Conservation (phyloP, 768 basidiomycete species). For the Serpula lacrymans region DNA sequence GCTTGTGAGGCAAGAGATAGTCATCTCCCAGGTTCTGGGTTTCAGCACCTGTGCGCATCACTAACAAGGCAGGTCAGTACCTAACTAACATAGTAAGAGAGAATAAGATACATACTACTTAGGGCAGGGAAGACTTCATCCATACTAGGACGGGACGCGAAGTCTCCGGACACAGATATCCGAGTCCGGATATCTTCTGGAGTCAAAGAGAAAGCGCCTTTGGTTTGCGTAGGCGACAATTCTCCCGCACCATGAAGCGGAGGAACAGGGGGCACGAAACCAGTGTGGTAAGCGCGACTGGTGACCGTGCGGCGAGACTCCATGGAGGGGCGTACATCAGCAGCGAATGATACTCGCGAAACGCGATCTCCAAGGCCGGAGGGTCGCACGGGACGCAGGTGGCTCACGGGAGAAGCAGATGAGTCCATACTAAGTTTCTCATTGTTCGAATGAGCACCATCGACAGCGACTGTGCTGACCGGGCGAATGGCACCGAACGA, state of each 20-base stretch:
- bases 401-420: conserved; percentile 31
- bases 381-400: conserved; percentile 51
- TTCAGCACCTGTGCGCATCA: conserved; percentile 65
- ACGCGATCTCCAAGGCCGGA: conserved; percentile 47
- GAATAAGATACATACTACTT: conserved; percentile 43
- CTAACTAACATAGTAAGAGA: not conserved
- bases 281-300: conserved; percentile 42
- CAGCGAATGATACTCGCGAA: conserved; percentile 69
- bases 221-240: conserved; percentile 43
- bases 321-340: conserved; percentile 46
- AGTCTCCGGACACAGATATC: conserved; percentile 35
- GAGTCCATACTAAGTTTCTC: conserved; percentile 42
- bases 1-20: conserved; percentile 40
- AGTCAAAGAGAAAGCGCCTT: conserved; percentile 41
- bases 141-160: conserved; percentile 33
- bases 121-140: conserved; percentile 72
- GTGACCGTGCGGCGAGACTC: conserved; percentile 40
- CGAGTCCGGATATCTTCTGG: conserved; percentile 61
- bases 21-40: conserved; percentile 30
- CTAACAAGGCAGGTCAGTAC: conserved; percentile 29
- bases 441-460: conserved; percentile 32
- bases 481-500: conserved; percentile 57
- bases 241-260: conserved; percentile 23
- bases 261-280: conserved; percentile 41
- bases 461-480: conserved; percentile 40